Base-by-base conservation (phyloP, 2,329 filamentous ascomycete genomes). In the Diaporthe longicolla region DNA sequence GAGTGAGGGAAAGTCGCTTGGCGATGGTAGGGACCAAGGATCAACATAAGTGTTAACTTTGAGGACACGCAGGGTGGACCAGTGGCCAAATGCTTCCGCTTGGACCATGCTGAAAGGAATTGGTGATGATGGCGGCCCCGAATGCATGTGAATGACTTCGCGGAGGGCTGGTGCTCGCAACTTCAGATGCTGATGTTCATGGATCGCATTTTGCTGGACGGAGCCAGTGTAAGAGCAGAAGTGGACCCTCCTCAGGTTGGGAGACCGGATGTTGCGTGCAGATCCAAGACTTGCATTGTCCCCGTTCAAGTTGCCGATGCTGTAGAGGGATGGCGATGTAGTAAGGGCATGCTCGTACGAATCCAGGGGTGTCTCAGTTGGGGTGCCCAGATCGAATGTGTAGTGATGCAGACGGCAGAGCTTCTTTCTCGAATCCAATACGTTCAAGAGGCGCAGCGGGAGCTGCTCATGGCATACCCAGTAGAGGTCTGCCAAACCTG, bases 351-450 rank as follows among this genome's bases (percentile, higher is more conserved):
- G 26, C 37, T 74, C 55, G 35, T 72, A 50, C 17, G 69, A 24
- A 21, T 26, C n/a, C 17, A 55, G 26, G 21, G 26, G 7, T 4
- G n/a, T 3, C 32, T 40, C 59, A n/a, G 43, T 7, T 21, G 15
- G 7, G 19, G 1, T 21, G 1, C 5, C 19, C 8, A 24, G 21
- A 24, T 71, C 17, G 24, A 76, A 76, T 24, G 19, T 48, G 63
- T 68, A 71, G 21, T 74, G 29, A 63, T 76, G 72, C 24, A 76
- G 74, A 11, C 72, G 73, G 40, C 74, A 76, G 26, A 43, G 32
- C 19, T 40, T 54, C 19, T 59, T 24, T 19, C 17, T 19, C 29
- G 68, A 32, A 37, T 70, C 71, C n/a, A 74, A 59, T 4, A 21
- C 37, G 6, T 74, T 43, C 4, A 76, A 35, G 21, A 76, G 26